Percentiles rank a stretch among this genome's conserved stretches.
These are phyloP conservation scores for Phaffomyces antillensis DNA, from an alignment of 805 yeast genomes.

Conservation along the genomic window DNA sequence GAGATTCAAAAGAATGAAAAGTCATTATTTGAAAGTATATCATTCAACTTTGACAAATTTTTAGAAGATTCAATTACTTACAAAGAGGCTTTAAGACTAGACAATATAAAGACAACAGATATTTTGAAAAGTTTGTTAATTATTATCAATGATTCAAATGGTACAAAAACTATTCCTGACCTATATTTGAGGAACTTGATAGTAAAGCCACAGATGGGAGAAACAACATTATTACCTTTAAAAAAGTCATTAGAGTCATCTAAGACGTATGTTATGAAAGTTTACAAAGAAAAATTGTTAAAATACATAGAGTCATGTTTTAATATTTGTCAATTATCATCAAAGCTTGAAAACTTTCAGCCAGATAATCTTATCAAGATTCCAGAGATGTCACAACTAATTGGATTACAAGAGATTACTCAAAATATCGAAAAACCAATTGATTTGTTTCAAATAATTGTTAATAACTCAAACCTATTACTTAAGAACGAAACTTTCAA, in stretches of 20 bases:
- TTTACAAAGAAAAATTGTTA: constrained; percentile 25
- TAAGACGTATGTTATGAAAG: constrained; percentile 24
- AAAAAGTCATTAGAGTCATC: constrained; percentile 27
- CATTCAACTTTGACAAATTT: constrained; percentile 40
- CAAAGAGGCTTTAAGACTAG: constrained; percentile 24
- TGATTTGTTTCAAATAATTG: constrained; percentile 17
- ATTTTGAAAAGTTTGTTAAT: constrained; percentile 25
- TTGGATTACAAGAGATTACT: constrained; percentile 3
- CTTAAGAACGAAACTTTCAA: constrained; percentile 17
- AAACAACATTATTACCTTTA: constrained; percentile 27
- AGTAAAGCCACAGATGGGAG: constrained; percentile 14
- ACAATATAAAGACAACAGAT: constrained; percentile 24
- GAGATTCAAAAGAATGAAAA: constrained; percentile 44
- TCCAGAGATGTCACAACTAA: constrained; percentile 14
- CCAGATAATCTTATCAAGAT: not conserved
- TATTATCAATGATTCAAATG: constrained; percentile 29
- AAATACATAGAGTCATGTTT: constrained; percentile 14
- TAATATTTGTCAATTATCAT: constrained; percentile 1
- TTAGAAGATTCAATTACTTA: constrained; percentile 31
- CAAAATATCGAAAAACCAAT: constrained; percentile 3
- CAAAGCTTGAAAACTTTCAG: constrained; percentile 10
- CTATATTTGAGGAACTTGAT: constrained; percentile 33
- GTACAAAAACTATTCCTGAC: constrained; percentile 34
- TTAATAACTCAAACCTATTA: constrained; percentile 14
- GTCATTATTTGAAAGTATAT: constrained; percentile 41